Conservation (phyloP, 192 early-diverging fungal genomes). For the Backusella circina region DNA sequence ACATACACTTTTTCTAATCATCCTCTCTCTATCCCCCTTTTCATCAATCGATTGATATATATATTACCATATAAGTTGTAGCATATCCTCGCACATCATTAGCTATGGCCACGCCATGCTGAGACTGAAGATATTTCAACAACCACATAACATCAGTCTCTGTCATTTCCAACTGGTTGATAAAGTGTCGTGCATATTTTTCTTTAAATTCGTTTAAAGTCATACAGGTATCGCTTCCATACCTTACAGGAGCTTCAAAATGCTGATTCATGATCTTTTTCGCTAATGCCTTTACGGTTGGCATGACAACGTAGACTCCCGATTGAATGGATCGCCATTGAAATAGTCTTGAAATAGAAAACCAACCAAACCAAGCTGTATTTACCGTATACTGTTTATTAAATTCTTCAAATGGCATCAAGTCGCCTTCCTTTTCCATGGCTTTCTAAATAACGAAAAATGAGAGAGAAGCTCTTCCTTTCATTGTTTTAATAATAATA, state of each 20-base stretch:
- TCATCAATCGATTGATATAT: not conserved
- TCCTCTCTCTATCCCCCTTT: not conserved
- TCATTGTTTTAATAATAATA: not conserved
- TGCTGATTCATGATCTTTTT: not conserved
- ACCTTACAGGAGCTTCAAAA: not conserved
- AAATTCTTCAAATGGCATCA: slow-evolving; percentile 16
- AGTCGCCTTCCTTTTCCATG: not conserved
- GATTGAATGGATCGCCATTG: not conserved
- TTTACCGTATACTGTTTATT: not conserved
- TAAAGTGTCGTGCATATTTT: not conserved
- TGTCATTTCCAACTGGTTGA: slow-evolving; percentile 11
- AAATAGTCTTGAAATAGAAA: not conserved
- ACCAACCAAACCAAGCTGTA: slow-evolving; percentile 4
- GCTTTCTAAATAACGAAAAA: not conserved
- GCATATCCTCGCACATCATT: slow-evolving; percentile 18
- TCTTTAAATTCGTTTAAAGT: slow-evolving; percentile 10
- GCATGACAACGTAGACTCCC: slow-evolving; percentile 10
- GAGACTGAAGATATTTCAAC: slow-evolving; percentile 26
- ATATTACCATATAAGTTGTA: slow-evolving; percentile 6
- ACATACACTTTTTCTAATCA: not conserved
- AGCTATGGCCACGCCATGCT: slow-evolving; percentile 11
- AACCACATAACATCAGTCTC: slow-evolving; percentile 26
- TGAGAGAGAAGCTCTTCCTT: not conserved
- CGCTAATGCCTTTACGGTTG: not conserved
- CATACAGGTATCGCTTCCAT: not conserved